phyloP scores from a whole-genome alignment of 371 early-diverging fungal genomes.

The Syncephalastrum sp. region DNA sequence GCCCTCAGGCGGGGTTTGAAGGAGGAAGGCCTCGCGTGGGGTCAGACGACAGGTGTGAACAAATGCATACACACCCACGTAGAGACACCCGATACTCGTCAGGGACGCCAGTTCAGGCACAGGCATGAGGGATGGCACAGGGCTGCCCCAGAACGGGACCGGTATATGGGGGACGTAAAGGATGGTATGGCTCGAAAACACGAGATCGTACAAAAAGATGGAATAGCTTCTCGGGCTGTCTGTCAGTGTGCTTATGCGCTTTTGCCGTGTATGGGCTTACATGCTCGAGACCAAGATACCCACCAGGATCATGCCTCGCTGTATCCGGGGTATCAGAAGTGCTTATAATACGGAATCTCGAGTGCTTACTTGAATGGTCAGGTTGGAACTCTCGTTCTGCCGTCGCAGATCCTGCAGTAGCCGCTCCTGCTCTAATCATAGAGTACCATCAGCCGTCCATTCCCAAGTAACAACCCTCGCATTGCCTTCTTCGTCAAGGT shows the following conservation, averaged over 20 bases:
- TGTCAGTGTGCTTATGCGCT: neutral
- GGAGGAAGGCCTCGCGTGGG: constrained; percentile 10
- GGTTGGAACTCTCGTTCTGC: constrained; percentile 34
- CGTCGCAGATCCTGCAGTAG: constrained; percentile 29
- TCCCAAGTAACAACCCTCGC: no score
- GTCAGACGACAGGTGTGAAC: constrained; percentile 9
- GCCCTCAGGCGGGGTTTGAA: constrained; percentile 5
- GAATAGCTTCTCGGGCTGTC: constrained; percentile 7
- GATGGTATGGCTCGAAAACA: constrained; percentile 13
- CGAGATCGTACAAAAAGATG: constrained; percentile 22
- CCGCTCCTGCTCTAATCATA: constrained; percentile 32
- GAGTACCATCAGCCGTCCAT: neutral
- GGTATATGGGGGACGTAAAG: constrained; percentile 24
- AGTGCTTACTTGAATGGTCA: constrained; percentile 25
- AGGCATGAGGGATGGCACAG: constrained; percentile 6
- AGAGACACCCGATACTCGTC: constrained; percentile 14
- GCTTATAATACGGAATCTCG: neutral
- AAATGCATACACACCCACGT: constrained; percentile 18
- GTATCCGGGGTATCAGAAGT: neutral
- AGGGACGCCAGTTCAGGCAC: constrained; percentile 15
- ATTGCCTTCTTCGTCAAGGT: constrained; percentile 41
- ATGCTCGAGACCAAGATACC: constrained; percentile 21
- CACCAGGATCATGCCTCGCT: constrained; percentile 27
- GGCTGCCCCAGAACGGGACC: constrained; percentile 12
- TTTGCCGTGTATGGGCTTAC: constrained; percentile 15